These are phyloP conservation scores for Schizonepeta tenuifolia DNA, from an alignment of 257 asterid genomes.

Conservation along the genomic window DNA sequence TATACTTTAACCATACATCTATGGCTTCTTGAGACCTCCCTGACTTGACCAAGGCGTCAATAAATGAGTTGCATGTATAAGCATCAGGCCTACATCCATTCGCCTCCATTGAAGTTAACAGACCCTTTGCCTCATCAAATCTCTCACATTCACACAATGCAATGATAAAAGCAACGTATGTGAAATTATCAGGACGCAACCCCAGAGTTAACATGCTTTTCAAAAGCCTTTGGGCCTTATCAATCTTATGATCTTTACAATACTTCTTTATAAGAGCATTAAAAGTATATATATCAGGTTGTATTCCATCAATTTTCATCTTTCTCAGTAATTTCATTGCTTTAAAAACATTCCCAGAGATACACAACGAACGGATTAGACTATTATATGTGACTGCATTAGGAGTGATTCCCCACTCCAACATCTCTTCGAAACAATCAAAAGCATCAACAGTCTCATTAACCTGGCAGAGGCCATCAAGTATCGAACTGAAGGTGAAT, in stretches of 20 bases:
- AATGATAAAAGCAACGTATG: slow-evolving; percentile 69
- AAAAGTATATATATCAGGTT: slow-evolving; percentile 73
- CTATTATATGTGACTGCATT: slow-evolving; percentile 68
- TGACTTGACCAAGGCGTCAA: slow-evolving; percentile 57
- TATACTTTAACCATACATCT: slow-evolving; percentile 51
- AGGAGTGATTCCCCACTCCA: slow-evolving; percentile 79
- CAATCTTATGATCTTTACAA: slow-evolving; percentile 63
- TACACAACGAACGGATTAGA: slow-evolving; percentile 72
- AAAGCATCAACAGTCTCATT: slow-evolving; percentile 68
- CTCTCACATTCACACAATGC: slow-evolving; percentile 70
- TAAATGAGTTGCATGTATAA: slow-evolving; percentile 53
- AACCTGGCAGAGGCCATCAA: slow-evolving; percentile 74
- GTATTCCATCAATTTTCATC: slow-evolving; percentile 70
- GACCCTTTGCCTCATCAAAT: slow-evolving; percentile 59
- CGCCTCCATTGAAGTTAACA: slow-evolving; percentile 72
- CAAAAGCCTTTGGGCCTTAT: slow-evolving; percentile 75
- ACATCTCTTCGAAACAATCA: slow-evolving; percentile 78
- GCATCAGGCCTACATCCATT: slow-evolving; percentile 75
- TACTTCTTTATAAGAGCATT: slow-evolving; percentile 73
- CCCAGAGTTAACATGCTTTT: slow-evolving; percentile 60
- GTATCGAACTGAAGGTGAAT: slow-evolving; percentile 78
- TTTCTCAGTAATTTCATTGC: slow-evolving; percentile 65
- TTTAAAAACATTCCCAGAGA: slow-evolving; percentile 58
- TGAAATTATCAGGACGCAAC: slow-evolving; percentile 77
- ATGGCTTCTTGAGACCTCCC: slow-evolving; percentile 61